A percentile compares a stretch with the other conserved stretches of the same genome.
These are phyloP conservation scores for Colletotrichum brevisporum DNA, from an alignment of 2,329 filamentous ascomycete genomes.

Conservation along the genomic window DNA sequence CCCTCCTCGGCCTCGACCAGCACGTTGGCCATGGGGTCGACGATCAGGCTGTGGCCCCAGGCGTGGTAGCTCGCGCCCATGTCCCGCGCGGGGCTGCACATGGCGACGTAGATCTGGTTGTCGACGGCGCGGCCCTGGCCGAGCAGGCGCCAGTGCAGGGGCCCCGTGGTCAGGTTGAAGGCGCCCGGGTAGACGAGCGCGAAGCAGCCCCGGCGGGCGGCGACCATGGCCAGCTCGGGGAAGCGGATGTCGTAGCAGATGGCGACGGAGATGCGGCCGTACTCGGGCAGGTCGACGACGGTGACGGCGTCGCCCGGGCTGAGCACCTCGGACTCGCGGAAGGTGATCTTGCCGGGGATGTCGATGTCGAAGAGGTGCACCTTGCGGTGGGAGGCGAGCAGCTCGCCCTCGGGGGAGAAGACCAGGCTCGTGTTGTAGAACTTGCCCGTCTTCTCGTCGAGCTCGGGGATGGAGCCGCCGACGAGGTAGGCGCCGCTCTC, in stretches of 20 bases:
- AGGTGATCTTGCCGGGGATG: constrained; percentile 94
- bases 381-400: constrained; percentile 93
- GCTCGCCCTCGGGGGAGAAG: constrained; percentile 82
- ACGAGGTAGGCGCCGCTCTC: constrained; percentile 87
- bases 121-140: constrained; percentile 89
- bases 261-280: constrained; percentile 87
- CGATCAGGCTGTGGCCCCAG: constrained; percentile 91
- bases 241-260: constrained; percentile 99
- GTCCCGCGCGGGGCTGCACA: constrained; percentile 93
- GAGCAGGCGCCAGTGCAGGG: constrained; percentile 90
- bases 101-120: constrained; percentile 92
- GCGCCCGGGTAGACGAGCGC: constrained; percentile 94
- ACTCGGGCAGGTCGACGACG: constrained; percentile 87
- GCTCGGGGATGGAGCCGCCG: constrained; percentile 93
- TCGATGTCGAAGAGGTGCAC: constrained; percentile 98
- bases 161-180: constrained; percentile 94
- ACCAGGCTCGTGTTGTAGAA: constrained; percentile 94
- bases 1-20: constrained; percentile 82
- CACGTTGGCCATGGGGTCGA: constrained; percentile 89
- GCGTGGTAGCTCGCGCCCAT: constrained; percentile 84
- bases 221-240: constrained; percentile 91
- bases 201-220: constrained; percentile 88
- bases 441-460: constrained; percentile 68
- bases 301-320: constrained; percentile 88
- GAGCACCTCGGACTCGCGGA: constrained; percentile 91